Evolutionary conservation across 1,139 yeast genomes (phyloP), one percentile per base, ranked within the genome.

Genomic region (Keqinozyma sinolaborantium): DNA sequence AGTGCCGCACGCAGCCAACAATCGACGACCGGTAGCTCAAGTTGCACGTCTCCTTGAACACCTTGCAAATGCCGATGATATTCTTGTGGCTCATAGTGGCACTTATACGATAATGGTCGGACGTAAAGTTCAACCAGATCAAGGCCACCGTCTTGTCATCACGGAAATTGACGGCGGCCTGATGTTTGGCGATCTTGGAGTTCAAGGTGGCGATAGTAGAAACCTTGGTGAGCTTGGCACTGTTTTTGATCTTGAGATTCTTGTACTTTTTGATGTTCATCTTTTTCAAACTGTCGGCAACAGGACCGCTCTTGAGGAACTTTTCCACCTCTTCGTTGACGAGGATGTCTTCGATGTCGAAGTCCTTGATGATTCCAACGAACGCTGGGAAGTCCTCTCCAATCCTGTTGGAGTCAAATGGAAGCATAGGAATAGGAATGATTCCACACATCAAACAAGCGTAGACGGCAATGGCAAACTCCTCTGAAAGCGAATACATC

Each of bases 11-110:
- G 56, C 96, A 81, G 0, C 96, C 95, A 27, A 92, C 71, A 8
- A 92, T 68, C 0, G 96, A 81, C 26, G 79, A 75, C 21, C 77
- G 73, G 26, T 85, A 74, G 7, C 81, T 73, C 61, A 92, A 68
- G 44, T 86, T 92, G 48, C 95, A 85, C 0, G 97, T 90, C 51
- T 92, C 97, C 47, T 92, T 92, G 50, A 88, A 77, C 10, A 86
- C 83, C 48, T 90, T 87, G 54, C 97, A 88, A 55, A 86, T 75
- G 1, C 88, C 82, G 50, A 92, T 58, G 10, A 92, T 64, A 28
- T 77, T 73, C 25, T 69, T 64, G 51, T 85, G 95, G 24, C 77
- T 65, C 35, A 81, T 57, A n/a, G 70, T 66, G 2, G 83, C 81
- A 0, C 84, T 86, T 2, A 77, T 70, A 40, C 86, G 67, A 25